A percentile compares a stretch with the other conserved stretches of the same genome.
Evolutionary conservation across 148 eudicot species (phyloP).

Genomic region (Nyssa sinensis): DNA sequence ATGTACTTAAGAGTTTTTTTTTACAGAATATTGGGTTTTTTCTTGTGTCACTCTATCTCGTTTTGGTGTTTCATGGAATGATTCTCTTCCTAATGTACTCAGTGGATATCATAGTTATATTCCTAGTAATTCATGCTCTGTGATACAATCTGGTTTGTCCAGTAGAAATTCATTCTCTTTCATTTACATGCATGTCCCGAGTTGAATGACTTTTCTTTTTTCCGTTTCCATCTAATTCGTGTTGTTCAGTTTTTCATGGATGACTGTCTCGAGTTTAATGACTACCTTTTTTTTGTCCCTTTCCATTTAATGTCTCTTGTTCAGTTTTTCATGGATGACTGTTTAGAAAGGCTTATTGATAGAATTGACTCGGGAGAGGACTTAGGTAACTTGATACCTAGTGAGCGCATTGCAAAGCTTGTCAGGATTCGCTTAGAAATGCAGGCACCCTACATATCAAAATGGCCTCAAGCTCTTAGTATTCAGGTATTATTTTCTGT

Average conservation of each 20-base stretch:
- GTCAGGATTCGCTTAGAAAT: constrained; percentile 72
- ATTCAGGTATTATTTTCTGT: constrained; percentile 58
- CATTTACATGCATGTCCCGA: neutral
- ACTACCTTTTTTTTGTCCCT: neutral
- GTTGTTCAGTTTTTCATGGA: no score
- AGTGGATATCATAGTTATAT: no score
- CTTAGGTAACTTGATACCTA: constrained; percentile 61
- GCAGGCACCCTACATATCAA: constrained; percentile 79
- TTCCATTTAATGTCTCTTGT: neutral
- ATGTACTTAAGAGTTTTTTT: neutral
- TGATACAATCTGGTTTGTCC: neutral
- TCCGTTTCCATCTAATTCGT: no score
- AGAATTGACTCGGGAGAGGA: constrained; percentile 56
- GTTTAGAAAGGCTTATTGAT: constrained; percentile 81
- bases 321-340: constrained; percentile 94
- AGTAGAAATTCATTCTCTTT: neutral
- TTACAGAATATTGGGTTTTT: neutral
- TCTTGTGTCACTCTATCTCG: no score
- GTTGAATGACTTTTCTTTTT: no score
- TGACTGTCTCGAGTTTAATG: neutral
- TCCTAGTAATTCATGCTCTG: neutral
- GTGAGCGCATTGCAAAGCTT: constrained; percentile 79
- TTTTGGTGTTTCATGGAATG: no score
- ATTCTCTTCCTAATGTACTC: no score
- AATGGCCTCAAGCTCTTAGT: constrained; percentile 91